Percentiles rank a stretch among this genome's conserved stretches.
phyloP scores from a whole-genome alignment of 1,284 basidiomycete genomes.

The Lentinula novae-zelandiae region DNA sequence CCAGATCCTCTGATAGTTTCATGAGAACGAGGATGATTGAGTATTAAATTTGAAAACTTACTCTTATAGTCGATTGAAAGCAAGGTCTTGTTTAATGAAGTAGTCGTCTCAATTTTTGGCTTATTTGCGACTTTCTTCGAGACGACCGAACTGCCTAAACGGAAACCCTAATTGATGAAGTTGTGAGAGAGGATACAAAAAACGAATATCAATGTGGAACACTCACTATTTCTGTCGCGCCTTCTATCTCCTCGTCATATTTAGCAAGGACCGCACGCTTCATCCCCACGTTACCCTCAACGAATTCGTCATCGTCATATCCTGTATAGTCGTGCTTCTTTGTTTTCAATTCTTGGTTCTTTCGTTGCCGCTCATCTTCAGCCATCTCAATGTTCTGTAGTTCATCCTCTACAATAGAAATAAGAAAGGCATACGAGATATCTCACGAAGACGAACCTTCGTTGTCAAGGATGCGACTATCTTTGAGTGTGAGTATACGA shows the following conservation, averaged over 20 bases:
- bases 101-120: constrained; percentile 54
- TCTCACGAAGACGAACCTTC: constrained; percentile 61
- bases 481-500: constrained; percentile 93
- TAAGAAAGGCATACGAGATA: constrained; percentile 9
- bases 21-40: neutral
- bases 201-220: neutral
- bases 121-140: constrained; percentile 35
- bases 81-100: constrained; percentile 74
- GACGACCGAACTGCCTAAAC: constrained; percentile 59
- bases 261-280: constrained; percentile 87
- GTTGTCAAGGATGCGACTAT: constrained; percentile 88
- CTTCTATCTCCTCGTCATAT: constrained; percentile 89
- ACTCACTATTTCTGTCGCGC: constrained; percentile 61
- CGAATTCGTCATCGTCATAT: constrained; percentile 94
- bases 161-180: constrained; percentile 59
- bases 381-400: constrained; percentile 93
- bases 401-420: constrained; percentile 77
- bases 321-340: constrained; percentile 92
- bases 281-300: constrained; percentile 67
- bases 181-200: constrained; percentile 9
- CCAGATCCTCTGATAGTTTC: constrained; percentile 71
- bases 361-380: constrained; percentile 76
- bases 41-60: constrained; percentile 35
- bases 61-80: constrained; percentile 90
- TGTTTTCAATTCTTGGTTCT: constrained; percentile 82